Conservation (phyloP, 2,329 filamentous ascomycete genomes). For the Leptodontidium sp. region DNA sequence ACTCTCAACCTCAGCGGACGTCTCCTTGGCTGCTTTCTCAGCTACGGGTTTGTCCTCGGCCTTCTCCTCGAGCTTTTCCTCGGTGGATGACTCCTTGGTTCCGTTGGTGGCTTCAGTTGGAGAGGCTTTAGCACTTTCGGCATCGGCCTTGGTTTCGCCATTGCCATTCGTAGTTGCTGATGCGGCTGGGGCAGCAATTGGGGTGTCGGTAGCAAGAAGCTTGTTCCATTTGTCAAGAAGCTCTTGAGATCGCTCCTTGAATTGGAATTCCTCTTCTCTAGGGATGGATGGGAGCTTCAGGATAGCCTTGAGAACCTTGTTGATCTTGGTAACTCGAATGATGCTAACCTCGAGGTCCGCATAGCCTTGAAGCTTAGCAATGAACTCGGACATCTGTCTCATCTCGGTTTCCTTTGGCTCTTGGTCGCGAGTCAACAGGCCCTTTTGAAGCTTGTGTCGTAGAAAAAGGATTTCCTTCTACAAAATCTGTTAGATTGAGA, state of each 20-base stretch:
- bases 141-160: conserved; percentile 52
- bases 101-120: conserved; percentile 44
- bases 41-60: conserved; percentile 46
- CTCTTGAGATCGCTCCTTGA: conserved; percentile 82
- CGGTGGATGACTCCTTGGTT: conserved; percentile 42
- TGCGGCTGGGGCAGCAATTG: conserved; percentile 57
- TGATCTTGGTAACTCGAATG: conserved; percentile 93
- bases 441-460: conserved; percentile 93
- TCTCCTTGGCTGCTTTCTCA: conserved; percentile 44
- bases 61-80: conserved; percentile 52
- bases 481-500: conserved; percentile 47
- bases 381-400: conserved; percentile 77
- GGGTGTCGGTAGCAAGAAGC: conserved; percentile 70
- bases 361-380: conserved; percentile 82
- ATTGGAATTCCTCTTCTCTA: conserved; percentile 86
- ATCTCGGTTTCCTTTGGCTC: conserved; percentile 88
- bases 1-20: conserved; percentile 41
- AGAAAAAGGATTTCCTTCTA: conserved; percentile 88
- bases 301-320: conserved; percentile 97
- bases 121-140: conserved; percentile 40
- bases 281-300: conserved; percentile 84
- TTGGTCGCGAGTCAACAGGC: conserved; percentile 84
- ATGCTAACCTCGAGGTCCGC: conserved; percentile 86
- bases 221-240: conserved; percentile 92
- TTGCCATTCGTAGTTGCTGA: conserved; percentile 42